Evolutionary conservation across 1,284 basidiomycete genomes (phyloP), one percentile per base, ranked within the genome.

Genomic region (Leccinum fallax): DNA sequence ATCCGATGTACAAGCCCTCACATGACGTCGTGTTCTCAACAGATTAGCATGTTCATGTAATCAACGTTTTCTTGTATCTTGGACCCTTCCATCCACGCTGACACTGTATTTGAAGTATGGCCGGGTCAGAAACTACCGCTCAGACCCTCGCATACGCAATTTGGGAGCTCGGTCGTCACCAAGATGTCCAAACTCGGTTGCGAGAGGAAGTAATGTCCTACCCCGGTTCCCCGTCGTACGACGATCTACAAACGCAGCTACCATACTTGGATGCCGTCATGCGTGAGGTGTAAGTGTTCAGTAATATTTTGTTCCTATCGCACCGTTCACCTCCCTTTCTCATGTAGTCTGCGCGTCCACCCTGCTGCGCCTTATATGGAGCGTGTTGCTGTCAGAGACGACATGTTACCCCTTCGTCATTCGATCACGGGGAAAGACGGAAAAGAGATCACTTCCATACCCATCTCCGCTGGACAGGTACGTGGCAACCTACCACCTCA

Each of bases 21-120:
- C 38, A 34, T 15, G 9, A n/a, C 7, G 24, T 26, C 24, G 24
- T 26, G 24, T 26, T 5, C 24, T 5, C 26, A 26, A 61, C 28
- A 61, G 53, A 61, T 61, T 16, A 61, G 58, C 61, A 61, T 61
- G 58, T 61, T 61, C 36, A 62, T 62, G 61, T 61, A 55, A 61
- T 48, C 7, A 40, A 38, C 5, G 19, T 15, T 24, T 40, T 26
- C 15, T 3, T 43, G 10, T 43, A 21, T 32, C 26, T 24, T 19
- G 11, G 1, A 46, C 8, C 6, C 16, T 24, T 28, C 21, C n/a
- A 11, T 43, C 15, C 13, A 10, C 2, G 11, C 38, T 62, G 36
- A 62, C 13, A 15, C 8, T 38, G 15, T 36, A 21, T 46, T 40
- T 38, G 34, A 61, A 61, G 61, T 30, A 38, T 62, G 13, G 59